Evolutionary conservation across 306 rosid genomes (phyloP).

Genomic region (Fragaria nilgerrensis): DNA sequence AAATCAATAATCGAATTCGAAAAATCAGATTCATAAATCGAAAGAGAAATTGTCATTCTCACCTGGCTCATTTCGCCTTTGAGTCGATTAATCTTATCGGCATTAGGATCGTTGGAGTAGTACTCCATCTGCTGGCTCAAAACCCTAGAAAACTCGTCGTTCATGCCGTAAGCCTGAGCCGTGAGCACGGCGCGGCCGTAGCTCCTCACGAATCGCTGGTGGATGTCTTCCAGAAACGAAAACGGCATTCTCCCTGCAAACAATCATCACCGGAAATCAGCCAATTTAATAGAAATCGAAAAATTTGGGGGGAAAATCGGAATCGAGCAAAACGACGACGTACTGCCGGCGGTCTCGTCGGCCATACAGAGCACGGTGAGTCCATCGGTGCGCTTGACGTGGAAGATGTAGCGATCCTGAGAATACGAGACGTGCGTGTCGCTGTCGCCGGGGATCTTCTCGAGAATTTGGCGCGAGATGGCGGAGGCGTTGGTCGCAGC

Average conservation of each 20-base stretch:
- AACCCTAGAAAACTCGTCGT: conserved; percentile 93
- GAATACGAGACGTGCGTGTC: conserved; percentile 88
- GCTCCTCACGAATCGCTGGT: conserved; percentile 84
- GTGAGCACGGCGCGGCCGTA: conserved; percentile 82
- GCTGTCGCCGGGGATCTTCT: conserved; percentile 72
- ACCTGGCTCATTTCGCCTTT: conserved; percentile 99
- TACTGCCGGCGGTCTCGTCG: conserved; percentile 85
- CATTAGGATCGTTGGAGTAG: conserved; percentile 92
- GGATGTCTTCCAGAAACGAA: conserved; percentile 91
- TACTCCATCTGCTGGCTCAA: conserved; percentile 88
- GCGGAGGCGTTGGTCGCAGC: conserved; percentile 84
- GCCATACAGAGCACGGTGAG: conserved; percentile 99
- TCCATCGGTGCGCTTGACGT: conserved; percentile 93
- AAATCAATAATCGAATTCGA: background rate
- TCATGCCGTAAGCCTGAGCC: conserved; percentile 91
- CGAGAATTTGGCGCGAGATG: conserved; percentile 75
- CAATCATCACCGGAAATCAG: no score
- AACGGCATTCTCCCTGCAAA: conserved; percentile 85
- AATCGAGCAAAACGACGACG: conserved; percentile 12
- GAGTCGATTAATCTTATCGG: conserved; percentile 86
- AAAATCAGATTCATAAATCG: background rate
- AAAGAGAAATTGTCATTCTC: background rate
- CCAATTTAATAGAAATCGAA: background rate
- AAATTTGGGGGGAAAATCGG: background rate
- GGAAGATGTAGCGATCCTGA: conserved; percentile 90